Percentiles rank a stretch among this genome's conserved stretches.
phyloP scores from a whole-genome alignment of 768 basidiomycete genomes.

The Rhizopogon vinicolor region DNA sequence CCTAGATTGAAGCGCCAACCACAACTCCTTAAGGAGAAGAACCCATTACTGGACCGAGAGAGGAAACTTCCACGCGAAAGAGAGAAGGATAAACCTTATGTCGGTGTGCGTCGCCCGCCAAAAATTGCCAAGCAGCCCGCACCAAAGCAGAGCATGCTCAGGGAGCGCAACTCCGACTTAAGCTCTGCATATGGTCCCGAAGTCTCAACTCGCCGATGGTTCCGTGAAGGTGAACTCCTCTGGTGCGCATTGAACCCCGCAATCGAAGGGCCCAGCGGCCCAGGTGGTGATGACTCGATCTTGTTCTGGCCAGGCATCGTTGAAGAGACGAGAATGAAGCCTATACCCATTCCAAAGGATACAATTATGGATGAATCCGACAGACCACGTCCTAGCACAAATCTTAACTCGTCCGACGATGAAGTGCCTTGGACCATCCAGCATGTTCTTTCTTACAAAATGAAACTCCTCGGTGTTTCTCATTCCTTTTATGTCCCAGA shows the following conservation, averaged over 20 bases:
- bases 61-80: not conserved
- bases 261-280: slow-evolving; percentile 34
- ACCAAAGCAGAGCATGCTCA: slow-evolving; percentile 47
- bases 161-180: slow-evolving; percentile 62
- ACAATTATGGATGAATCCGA: slow-evolving; percentile 1
- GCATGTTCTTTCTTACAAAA: slow-evolving; percentile 61
- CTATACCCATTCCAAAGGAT: slow-evolving; percentile 32
- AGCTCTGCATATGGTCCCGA: slow-evolving; percentile 48
- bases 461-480: slow-evolving; percentile 60
- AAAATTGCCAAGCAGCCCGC: slow-evolving; percentile 30
- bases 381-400: slow-evolving; percentile 1
- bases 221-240: slow-evolving; percentile 64
- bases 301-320: slow-evolving; percentile 73
- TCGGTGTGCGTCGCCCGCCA: slow-evolving; percentile 35
- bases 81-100: slow-evolving; percentile 32
- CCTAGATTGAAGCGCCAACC: slow-evolving; percentile 11
- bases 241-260: slow-evolving; percentile 59
- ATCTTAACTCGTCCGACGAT: slow-evolving; percentile 7
- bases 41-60: slow-evolving; percentile 6
- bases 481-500: slow-evolving; percentile 47
- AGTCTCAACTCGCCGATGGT: slow-evolving; percentile 51
- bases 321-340: slow-evolving; percentile 49
- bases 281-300: slow-evolving; percentile 40
- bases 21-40: not conserved
- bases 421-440: slow-evolving; percentile 51